A percentile compares a stretch with the other conserved stretches of the same genome.
Evolutionary conservation across 179 eudicot species (phyloP).

Genomic region (Heliamphora pulchella): DNA sequence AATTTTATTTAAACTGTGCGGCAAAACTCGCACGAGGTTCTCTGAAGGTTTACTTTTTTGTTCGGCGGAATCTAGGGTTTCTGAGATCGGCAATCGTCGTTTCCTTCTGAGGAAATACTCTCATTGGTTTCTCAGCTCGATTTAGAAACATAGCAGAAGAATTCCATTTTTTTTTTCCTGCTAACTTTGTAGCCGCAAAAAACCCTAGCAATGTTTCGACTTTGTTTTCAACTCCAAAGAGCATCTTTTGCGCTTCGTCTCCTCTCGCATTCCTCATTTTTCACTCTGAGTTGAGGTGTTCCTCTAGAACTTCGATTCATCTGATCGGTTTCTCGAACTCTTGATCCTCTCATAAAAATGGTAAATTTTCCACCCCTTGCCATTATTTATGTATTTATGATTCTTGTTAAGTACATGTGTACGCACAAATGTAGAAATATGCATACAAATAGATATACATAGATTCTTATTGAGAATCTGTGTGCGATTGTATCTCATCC

Average conservation of each 20-base stretch:
- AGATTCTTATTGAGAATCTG: not conserved
- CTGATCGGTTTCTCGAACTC: not conserved
- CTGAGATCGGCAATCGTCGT: too few species aligned
- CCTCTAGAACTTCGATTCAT: not conserved
- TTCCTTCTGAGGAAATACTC: too few species aligned
- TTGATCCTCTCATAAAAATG: not conserved
- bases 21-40: too few species aligned
- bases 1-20: too few species aligned
- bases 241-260: not conserved
- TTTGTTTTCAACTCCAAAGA: not conserved
- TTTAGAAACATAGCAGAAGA: too few species aligned
- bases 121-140: too few species aligned
- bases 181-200: not conserved
- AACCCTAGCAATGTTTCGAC: not conserved
- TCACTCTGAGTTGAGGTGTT: not conserved
- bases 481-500: not conserved
- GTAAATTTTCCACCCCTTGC: not conserved
- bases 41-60: too few species aligned
- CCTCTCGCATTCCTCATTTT: not conserved
- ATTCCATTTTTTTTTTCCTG: too few species aligned
- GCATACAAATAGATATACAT: too few species aligned
- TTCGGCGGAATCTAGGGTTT: too few species aligned
- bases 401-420: not conserved
- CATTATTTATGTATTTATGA: too few species aligned
- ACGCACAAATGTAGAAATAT: too few species aligned